Conservation (phyloP, 345 rosid genomes). For the Xanthoceras sorbifolium region DNA sequence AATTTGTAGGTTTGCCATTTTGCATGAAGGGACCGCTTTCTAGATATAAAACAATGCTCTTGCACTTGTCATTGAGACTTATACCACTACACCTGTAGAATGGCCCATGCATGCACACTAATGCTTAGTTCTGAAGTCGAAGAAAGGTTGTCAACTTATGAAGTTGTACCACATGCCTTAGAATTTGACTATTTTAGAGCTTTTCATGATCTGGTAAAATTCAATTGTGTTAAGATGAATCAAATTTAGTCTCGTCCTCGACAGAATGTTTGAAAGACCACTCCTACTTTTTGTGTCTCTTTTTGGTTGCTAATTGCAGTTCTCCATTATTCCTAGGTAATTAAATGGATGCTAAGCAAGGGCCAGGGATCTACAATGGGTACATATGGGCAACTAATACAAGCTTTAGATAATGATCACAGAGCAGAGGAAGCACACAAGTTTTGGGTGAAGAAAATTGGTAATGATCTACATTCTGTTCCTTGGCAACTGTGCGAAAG, state of each 20-base stretch:
- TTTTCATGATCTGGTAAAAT: neutral
- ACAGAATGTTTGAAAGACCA: neutral
- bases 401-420: constrained; percentile 86
- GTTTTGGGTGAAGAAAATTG: constrained; percentile 78
- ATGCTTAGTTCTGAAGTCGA: neutral
- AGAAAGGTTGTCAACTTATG: neutral
- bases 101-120: neutral
- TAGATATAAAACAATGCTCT: neutral
- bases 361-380: constrained; percentile 95
- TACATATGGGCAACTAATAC: constrained; percentile 66
- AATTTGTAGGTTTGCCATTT: neutral
- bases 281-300: neutral
- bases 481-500: constrained; percentile 81
- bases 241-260: neutral
- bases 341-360: constrained; percentile 98
- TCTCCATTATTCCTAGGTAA: constrained; percentile 49
- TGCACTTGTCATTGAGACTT: neutral
- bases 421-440: constrained; percentile 87
- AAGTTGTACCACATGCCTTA: neutral
- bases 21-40: neutral
- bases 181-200: neutral
- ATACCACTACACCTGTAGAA: neutral
- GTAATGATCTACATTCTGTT: constrained; percentile 80
- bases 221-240: neutral
- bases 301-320: neutral